Percentiles rank a stretch among this genome's conserved stretches.
phyloP scores from a whole-genome alignment of 1,284 basidiomycete genomes.

The Irpex lacteus region DNA sequence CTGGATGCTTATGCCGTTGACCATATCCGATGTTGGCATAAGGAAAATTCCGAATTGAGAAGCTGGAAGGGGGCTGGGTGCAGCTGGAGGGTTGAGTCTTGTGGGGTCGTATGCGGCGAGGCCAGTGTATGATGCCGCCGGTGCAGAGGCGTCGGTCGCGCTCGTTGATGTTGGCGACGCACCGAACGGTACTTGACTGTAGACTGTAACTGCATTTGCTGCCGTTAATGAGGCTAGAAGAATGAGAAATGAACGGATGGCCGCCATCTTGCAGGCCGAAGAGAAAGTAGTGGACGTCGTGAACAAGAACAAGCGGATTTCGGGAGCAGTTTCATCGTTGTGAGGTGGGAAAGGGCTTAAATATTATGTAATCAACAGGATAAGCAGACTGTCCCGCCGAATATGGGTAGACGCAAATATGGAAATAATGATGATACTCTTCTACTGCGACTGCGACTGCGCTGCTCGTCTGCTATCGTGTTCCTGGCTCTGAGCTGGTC shows the following conservation, averaged over 20 bases:
- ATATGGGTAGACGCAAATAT: neutral
- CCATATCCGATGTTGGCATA: conserved; percentile 37
- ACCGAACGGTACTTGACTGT: conserved; percentile 20
- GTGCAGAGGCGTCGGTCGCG: conserved; percentile 14
- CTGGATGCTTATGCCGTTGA: conserved; percentile 27
- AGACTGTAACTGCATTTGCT: conserved; percentile 25
- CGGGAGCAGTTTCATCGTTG: neutral
- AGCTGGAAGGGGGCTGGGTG: conserved; percentile 36
- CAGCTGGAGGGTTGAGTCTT: conserved; percentile 36
- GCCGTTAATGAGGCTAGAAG: conserved; percentile 16
- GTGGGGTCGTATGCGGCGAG: conserved; percentile 44
- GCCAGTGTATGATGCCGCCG: conserved; percentile 35
- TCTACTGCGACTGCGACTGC: neutral
- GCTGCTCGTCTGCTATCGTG: conserved; percentile 1
- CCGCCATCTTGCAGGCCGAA: conserved; percentile 10
- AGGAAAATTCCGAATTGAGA: conserved; percentile 42
- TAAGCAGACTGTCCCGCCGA: neutral
- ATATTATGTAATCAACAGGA: neutral
- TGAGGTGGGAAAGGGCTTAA: neutral
- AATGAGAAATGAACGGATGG: conserved; percentile 21
- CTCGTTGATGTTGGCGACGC: conserved; percentile 14
- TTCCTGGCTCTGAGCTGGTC: conserved; percentile 5
- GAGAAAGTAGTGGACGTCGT: neutral
- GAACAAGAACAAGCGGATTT: conserved; percentile 1
- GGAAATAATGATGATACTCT: neutral